Base-by-base conservation (phyloP, 768 basidiomycete species). In the Amanita molliuscula region DNA sequence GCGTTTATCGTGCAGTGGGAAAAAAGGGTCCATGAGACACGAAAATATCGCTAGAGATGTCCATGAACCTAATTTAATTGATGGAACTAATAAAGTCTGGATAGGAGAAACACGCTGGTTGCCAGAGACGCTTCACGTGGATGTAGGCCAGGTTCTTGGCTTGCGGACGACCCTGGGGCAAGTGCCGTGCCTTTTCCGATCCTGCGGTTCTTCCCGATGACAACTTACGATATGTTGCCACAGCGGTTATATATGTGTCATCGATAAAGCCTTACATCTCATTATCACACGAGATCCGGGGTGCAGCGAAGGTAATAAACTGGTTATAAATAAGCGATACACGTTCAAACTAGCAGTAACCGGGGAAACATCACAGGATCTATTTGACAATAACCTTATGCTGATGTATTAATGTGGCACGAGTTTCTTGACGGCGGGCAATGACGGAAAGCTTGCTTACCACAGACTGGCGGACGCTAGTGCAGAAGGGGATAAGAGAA, bases 21-120 rank as follows among this genome's bases (percentile, higher is more conserved):
- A 34, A 20, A 20, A 15, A 20, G 15, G 18, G 8, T 20, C 9
- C 28, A 44, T 29, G 43, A 29, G 40, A 44, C 15, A 9, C 28
- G 10, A 9, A 29, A 18, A 18, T 20, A 6, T n/a, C 18, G 18
- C 29, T 34, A 18, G 44, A 21, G 33, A 46, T 34, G 44, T 34
- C 18, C 44, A 20, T 23, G 18, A 46, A 29, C 42, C 15, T 28
- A 28, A 26, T 44, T 16, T 33, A 23, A 34, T 18, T 21, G 44
- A 46, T 46, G 44, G 44, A 13, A 3, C 15, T 26, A 46, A 46
- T 13, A 20, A 33, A 35, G 18, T 46, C 29, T 33, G 34, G 23
- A 46, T 33, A 25, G 34, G 44, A 35, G 29, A 34, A 13, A 46
- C 44, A 46, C 9, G 44, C 44, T 46, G 44, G 44, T 44, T 44